A percentile compares a stretch with the other conserved stretches of the same genome.
Conservation (phyloP, 306 rosid genomes). For the Cicer chorassanicum region DNA sequence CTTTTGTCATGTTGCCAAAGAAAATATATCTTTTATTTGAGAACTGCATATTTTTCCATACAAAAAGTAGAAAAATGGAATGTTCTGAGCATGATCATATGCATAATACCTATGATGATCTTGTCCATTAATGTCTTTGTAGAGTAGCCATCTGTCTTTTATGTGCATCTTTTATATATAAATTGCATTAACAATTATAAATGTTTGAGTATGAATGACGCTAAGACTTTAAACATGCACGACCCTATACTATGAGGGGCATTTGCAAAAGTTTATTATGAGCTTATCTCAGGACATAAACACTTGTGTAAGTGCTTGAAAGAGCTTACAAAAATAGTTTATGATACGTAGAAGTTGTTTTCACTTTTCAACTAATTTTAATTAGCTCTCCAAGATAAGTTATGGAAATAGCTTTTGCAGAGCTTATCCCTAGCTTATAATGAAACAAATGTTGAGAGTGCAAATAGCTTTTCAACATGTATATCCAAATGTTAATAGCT, state of each 20-base stretch:
- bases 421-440: too few species aligned
- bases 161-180: background rate
- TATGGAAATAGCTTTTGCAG: too few species aligned
- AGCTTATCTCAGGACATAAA: background rate
- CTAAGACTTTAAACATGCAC: too few species aligned
- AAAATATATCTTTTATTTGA: background rate
- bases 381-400: too few species aligned
- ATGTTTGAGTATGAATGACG: conserved; percentile 19
- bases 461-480: too few species aligned
- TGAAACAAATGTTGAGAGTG: too few species aligned
- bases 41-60: conserved; percentile 20
- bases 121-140: conserved; percentile 9
- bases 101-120: conserved; percentile 14
- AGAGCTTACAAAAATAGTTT: too few species aligned
- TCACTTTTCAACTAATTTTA: too few species aligned
- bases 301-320: background rate
- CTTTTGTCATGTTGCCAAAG: conserved; percentile 7
- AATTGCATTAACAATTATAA: background rate
- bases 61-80: background rate
- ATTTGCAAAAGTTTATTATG: background rate
- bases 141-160: background rate
- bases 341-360: too few species aligned
- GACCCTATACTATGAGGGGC: background rate
- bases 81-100: background rate
- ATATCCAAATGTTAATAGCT: too few species aligned